phyloP scores from a whole-genome alignment of 257 asterid genomes.

The Paraleonurus japonicus region DNA sequence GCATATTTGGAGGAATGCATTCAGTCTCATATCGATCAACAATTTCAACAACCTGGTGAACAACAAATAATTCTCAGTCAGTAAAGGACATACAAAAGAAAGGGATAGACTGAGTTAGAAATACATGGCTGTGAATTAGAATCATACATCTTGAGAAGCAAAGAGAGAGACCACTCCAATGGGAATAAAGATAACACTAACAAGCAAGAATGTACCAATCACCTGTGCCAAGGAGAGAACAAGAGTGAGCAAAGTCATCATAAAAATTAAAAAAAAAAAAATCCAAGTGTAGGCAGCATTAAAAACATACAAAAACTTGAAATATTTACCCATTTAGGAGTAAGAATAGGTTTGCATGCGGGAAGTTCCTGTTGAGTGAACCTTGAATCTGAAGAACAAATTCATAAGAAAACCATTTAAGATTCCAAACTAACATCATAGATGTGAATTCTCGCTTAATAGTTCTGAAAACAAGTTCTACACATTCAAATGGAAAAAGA shows the following conservation, averaged over 20 bases:
- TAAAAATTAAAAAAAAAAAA: not conserved
- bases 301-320: slow-evolving; percentile 12
- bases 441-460: not conserved
- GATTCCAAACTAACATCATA: not conserved
- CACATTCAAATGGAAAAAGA: slow-evolving; percentile 1
- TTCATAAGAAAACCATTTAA: slow-evolving; percentile 3
- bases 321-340: slow-evolving; percentile 85
- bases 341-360: slow-evolving; percentile 95
- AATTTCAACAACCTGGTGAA: slow-evolving; percentile 59
- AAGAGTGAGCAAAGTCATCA: slow-evolving; percentile 14
- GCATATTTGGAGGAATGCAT: slow-evolving; percentile 39
- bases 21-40: slow-evolving; percentile 52
- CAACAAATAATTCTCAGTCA: slow-evolving; percentile 16
- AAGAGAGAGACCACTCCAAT: slow-evolving; percentile 81
- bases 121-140: not conserved
- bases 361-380: slow-evolving; percentile 98
- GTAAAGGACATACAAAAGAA: slow-evolving; percentile 17
- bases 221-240: slow-evolving; percentile 47
- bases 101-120: not conserved
- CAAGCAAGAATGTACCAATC: slow-evolving; percentile 76
- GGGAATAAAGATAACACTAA: slow-evolving; percentile 75
- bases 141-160: slow-evolving; percentile 64
- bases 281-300: not conserved
- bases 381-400: slow-evolving; percentile 72
- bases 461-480: slow-evolving; percentile 12